Evolutionary conservation across 306 rosid genomes (phyloP).

Genomic region (Prunus fruticosa): DNA sequence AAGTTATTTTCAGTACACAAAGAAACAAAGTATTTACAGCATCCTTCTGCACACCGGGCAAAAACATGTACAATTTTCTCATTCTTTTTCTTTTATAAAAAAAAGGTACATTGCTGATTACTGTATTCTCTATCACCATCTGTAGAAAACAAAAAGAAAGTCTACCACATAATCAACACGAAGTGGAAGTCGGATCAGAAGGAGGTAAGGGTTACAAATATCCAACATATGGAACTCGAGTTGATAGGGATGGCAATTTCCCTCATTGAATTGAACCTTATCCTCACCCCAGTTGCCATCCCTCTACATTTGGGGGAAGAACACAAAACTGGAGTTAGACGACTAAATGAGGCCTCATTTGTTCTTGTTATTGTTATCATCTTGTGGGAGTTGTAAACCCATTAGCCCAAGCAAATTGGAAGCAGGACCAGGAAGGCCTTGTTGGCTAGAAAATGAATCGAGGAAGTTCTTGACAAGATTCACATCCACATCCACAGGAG

Average conservation of each 20-base stretch:
- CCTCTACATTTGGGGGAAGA: background rate
- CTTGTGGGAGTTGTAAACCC: conserved; percentile 84
- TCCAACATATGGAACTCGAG: background rate
- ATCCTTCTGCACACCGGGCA: too few relatives aligned
- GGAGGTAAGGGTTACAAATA: background rate
- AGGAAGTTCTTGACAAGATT: conserved; percentile 90
- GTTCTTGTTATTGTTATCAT: conserved; percentile 53
- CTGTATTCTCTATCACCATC: too few relatives aligned
- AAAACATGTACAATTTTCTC: too few relatives aligned
- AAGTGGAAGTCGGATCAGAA: background rate
- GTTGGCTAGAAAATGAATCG: conserved; percentile 90
- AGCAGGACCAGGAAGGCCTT: conserved; percentile 99
- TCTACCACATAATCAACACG: background rate
- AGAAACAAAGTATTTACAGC: too few relatives aligned
- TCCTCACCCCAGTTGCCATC: background rate
- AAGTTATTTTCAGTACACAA: too few relatives aligned
- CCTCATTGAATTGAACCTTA: background rate
- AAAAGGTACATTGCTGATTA: too few relatives aligned
- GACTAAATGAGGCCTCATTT: conserved; percentile 31
- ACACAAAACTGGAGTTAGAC: background rate
- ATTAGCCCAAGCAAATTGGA: conserved; percentile 89
- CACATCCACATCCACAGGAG: conserved; percentile 88
- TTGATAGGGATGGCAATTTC: background rate
- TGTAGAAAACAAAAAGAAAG: background rate
- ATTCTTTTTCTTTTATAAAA: too few relatives aligned